A percentile compares a stretch with the other conserved stretches of the same genome.
Evolutionary conservation across 129 eudicot species (phyloP).

Genomic region (Calendula officinalis): DNA sequence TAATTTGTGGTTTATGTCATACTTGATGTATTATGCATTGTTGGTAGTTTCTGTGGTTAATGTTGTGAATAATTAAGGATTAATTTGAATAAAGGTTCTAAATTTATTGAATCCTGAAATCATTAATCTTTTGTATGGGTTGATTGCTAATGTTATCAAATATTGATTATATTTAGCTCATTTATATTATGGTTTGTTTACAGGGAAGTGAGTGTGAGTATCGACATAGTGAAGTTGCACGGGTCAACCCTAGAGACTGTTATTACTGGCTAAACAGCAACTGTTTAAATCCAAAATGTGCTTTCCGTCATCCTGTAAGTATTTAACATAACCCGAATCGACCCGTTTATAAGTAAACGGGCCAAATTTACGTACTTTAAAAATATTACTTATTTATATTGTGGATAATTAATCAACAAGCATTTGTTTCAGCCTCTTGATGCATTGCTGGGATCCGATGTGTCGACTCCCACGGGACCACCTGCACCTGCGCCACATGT

Average conservation of each 20-base stretch:
- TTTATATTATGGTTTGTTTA: no score
- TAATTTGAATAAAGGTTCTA: not conserved
- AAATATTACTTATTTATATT: no score
- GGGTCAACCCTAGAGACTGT: slow-evolving; percentile 92
- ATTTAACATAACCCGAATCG: not conserved
- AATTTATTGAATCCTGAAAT: no score
- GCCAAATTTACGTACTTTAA: not conserved
- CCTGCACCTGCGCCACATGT: slow-evolving; percentile 38
- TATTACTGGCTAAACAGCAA: slow-evolving; percentile 76
- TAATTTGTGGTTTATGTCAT: slow-evolving; percentile 6
- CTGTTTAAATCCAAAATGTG: slow-evolving; percentile 91
- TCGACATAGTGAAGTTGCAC: slow-evolving; percentile 86
- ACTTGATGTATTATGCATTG: slow-evolving; percentile 15
- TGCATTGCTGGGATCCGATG: slow-evolving; percentile 61
- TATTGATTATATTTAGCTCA: no score
- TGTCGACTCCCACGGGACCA: slow-evolving; percentile 48
- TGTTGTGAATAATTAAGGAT: not conserved
- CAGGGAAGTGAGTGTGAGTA: slow-evolving; percentile 98
- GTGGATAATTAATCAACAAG: slow-evolving; percentile 3
- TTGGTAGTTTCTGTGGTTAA: not conserved
- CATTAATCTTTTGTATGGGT: no score
- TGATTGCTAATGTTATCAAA: no score
- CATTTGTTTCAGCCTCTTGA: slow-evolving; percentile 77
- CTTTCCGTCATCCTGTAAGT: slow-evolving; percentile 95
- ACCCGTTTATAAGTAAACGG: not conserved